Evolutionary conservation across 1,139 yeast genomes (phyloP).

Genomic region (Geotrichum bryndzae): DNA sequence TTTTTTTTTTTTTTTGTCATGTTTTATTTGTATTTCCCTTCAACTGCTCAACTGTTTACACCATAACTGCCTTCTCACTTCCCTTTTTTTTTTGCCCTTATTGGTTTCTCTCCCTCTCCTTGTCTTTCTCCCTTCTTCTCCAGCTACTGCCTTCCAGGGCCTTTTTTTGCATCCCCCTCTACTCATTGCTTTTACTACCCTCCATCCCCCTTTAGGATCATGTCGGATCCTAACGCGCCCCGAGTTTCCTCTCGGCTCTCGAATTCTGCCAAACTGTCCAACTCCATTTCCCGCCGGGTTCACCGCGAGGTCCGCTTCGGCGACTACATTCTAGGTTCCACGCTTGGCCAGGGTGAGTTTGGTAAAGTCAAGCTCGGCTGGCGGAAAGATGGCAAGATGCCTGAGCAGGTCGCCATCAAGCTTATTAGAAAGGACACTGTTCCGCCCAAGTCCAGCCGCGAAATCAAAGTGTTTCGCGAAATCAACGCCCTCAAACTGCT

Average conservation of each 20-base stretch:
- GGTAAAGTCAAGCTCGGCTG: conserved; percentile 97
- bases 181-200: not conserved
- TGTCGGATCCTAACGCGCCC: conserved; percentile 16
- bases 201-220: conserved; percentile 1
- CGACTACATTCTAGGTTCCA: conserved; percentile 79
- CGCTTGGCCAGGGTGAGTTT: conserved; percentile 97
- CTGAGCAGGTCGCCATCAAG: conserved; percentile 68
- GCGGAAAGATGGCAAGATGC: conserved; percentile 48
- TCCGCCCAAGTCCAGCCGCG: conserved; percentile 73
- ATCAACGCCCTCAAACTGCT: conserved; percentile 81
- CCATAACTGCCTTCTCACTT: not conserved
- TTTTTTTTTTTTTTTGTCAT: not conserved
- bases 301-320: conserved; percentile 56
- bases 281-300: conserved; percentile 18
- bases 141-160: not conserved
- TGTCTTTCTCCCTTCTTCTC: not conserved
- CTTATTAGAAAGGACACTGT: conserved; percentile 81
- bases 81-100: not conserved
- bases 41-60: not conserved
- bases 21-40: not conserved
- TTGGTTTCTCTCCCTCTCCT: not conserved
- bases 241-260: conserved; percentile 18
- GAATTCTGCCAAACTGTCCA: conserved; percentile 18
- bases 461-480: conserved; percentile 85
- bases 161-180: not conserved